Base-by-base conservation (phyloP, 495 filamentous ascomycete genomes). In the Penicillium soppii region DNA sequence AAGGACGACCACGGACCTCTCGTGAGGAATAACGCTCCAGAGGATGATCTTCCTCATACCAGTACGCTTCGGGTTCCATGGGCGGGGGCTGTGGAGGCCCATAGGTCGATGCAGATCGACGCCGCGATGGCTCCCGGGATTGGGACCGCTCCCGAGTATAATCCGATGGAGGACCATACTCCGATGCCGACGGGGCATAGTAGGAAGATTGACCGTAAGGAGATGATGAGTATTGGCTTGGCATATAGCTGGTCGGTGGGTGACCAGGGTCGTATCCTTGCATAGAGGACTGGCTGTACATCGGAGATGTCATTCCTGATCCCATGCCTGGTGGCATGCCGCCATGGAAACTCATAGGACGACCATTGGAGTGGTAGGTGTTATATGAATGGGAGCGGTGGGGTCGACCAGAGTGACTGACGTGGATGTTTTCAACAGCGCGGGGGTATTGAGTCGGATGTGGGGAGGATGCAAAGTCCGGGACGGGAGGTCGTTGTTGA, bases 301-400 rank as follows among this genome's bases (percentile, higher is more conserved):
- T 59, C 15, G 43, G 54, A 42, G 68, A 38, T 41, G 36, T 13
- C 46, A 49, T 49, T 30, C 36, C 36, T 33, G 61, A 59, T 13
- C 44, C 38, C 63, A 69, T 62, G 41, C 57, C 52, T 30, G 65
- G 62, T 47, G 67, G 58, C 42, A 67, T 65, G 13, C 64, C 74
- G 56, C n/a, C n/a, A n/a, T 80, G 75, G 47, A 67, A 72, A 47
- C 76, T 78, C 51, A 73, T 53, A 15, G 75, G 73, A 45, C 75
- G 65, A 38, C 59, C 61, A 47, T 56, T 62, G 40, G 66, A 23
- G 56, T 77, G 66, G 45, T 71, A 68, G 12, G 59, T 22, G 47
- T 73, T 61, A 46, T 72, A 69, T 6, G 69, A 59, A 42, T 65
- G 57, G 21, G 69, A 70, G 17, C 71, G 70, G 40, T 51, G 46